Conservation (phyloP, 306 rosid genomes). For the Quercus gilva region DNA sequence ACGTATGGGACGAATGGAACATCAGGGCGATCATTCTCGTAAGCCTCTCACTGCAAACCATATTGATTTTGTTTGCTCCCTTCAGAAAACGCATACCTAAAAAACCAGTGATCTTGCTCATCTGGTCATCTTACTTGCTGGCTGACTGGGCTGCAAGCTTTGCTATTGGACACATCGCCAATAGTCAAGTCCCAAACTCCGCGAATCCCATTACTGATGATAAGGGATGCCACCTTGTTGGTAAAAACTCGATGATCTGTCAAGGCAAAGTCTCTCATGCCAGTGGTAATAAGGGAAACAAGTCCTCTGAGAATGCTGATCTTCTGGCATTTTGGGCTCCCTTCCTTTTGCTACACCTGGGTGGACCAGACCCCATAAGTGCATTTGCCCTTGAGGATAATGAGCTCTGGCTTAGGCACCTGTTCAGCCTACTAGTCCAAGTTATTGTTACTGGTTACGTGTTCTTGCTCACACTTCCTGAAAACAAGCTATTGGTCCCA, state of each 20-base stretch:
- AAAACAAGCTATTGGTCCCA: not conserved
- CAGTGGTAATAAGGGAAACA: too few species aligned
- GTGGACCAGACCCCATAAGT: too few species aligned
- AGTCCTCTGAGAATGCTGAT: not conserved
- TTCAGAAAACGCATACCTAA: not conserved
- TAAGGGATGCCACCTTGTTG: too few species aligned
- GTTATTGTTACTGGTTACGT: not conserved
- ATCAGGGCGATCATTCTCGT: not conserved
- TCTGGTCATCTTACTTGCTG: slow-evolving; percentile 7
- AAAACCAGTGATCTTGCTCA: fast-evolving
- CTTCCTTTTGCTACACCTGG: too few species aligned
- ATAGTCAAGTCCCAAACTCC: too few species aligned
- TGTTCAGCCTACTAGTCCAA: too few species aligned
- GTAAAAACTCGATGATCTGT: too few species aligned
- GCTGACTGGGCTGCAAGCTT: slow-evolving; percentile 10
- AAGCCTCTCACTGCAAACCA: not conserved
- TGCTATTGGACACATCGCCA: too few species aligned
- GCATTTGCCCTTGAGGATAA: too few species aligned
- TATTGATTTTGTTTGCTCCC: not conserved
- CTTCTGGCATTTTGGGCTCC: not conserved
- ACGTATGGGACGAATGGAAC: not conserved
- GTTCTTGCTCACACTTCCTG: slow-evolving; percentile 20
- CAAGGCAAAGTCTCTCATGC: too few species aligned
- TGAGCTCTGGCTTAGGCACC: too few species aligned
- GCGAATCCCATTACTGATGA: too few species aligned